phyloP scores from a whole-genome alignment of 306 rosid species.

The Luffa aegyptiaca region DNA sequence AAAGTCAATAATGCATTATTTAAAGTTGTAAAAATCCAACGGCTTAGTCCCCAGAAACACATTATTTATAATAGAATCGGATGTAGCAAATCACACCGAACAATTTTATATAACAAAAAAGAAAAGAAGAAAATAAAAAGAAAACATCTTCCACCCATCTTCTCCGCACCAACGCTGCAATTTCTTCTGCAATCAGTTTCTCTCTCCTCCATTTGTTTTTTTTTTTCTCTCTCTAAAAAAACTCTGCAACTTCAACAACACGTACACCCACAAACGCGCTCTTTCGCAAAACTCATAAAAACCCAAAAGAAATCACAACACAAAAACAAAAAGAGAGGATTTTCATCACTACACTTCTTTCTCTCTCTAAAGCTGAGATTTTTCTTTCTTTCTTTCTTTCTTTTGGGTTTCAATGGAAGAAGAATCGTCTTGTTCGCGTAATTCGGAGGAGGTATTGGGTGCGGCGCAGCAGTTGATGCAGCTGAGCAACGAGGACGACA shows the following conservation, averaged over 20 bases:
- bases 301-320: background rate
- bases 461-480: constrained; percentile 42
- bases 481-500: constrained; percentile 30
- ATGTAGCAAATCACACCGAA: background rate
- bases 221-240: background rate
- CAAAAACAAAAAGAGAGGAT: background rate
- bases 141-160: background rate
- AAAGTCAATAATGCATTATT: background rate
- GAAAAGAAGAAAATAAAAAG: background rate
- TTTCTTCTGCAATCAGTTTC: background rate
- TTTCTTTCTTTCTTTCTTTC: background rate
- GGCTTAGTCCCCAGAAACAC: background rate
- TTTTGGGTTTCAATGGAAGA: background rate
- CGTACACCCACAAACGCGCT: constrained; percentile 1
- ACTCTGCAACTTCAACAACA: background rate
- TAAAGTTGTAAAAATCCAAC: background rate
- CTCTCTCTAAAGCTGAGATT: background rate
- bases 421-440: background rate
- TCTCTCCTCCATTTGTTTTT: background rate
- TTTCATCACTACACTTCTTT: background rate
- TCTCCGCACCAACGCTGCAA: background rate
- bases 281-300: background rate
- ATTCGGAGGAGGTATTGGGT: constrained; percentile 23
- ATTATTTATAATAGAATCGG: background rate
- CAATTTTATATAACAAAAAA: background rate